Percentiles rank a stretch among this genome's conserved stretches.
Conservation (phyloP, 306 rosid species). For the Oxytropis ochrocephala region DNA sequence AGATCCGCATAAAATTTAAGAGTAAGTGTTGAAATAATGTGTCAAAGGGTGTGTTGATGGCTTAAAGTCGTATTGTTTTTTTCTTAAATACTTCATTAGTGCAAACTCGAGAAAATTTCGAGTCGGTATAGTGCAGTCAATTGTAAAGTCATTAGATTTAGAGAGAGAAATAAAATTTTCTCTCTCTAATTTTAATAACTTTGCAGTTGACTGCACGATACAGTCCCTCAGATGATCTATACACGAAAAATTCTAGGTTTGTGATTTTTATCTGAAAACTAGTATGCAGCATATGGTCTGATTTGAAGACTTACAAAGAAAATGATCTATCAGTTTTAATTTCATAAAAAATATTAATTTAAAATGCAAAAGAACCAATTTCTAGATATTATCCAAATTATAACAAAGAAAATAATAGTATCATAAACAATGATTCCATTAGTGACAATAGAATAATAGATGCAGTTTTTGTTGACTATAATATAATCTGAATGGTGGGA, state of each 20-base stretch:
- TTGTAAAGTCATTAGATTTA: too few relatives aligned
- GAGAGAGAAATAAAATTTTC: too few relatives aligned
- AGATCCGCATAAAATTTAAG: too few relatives aligned
- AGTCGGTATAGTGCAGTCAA: too few relatives aligned
- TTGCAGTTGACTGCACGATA: too few relatives aligned
- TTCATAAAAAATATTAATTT: neutral
- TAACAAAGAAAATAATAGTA: neutral
- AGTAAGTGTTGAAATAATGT: too few relatives aligned
- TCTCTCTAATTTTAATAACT: too few relatives aligned
- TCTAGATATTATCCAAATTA: neutral
- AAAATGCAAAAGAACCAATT: neutral
- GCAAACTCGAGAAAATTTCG: neutral
- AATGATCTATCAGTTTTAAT: neutral
- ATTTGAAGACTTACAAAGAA: neutral
- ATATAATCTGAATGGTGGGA: neutral
- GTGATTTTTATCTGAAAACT: neutral
- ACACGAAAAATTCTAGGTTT: neutral
- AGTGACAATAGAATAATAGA: neutral
- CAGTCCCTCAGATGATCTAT: too few relatives aligned
- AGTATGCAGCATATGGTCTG: too few relatives aligned
- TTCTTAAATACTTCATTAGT: neutral
- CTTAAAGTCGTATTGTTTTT: too few relatives aligned
- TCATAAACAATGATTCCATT: neutral
- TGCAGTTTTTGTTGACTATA: conserved; percentile 18
- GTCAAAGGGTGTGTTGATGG: too few relatives aligned